These are phyloP conservation scores for Candida morakotiae DNA, from an alignment of 805 yeast species.

Conservation along the genomic window DNA sequence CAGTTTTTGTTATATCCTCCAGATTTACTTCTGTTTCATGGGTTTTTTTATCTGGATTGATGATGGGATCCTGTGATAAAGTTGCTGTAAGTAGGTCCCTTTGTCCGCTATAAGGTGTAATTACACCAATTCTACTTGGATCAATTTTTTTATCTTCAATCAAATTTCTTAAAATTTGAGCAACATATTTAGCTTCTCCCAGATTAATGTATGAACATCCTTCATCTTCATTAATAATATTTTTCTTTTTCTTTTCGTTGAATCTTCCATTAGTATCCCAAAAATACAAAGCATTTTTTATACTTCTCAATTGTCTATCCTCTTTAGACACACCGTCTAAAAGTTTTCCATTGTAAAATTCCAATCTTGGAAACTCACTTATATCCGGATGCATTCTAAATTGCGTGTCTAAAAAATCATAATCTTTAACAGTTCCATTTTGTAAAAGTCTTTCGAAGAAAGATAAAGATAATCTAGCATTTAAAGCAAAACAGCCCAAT, in stretches of 20 bases:
- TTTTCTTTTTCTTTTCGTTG: conserved; percentile 45
- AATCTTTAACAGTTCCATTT: conserved; percentile 55
- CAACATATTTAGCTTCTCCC: conserved; percentile 48
- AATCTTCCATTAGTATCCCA: conserved; percentile 54
- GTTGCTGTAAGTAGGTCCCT: conserved; percentile 54
- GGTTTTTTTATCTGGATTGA: conserved; percentile 51
- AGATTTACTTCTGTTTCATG: conserved; percentile 53
- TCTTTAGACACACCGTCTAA: conserved; percentile 55
- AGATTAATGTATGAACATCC: conserved; percentile 58
- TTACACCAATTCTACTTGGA: conserved; percentile 53
- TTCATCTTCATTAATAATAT: conserved; percentile 39
- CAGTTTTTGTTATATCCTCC: conserved; percentile 49
- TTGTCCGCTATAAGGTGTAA: conserved; percentile 77
- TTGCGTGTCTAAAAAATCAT: conserved; percentile 66
- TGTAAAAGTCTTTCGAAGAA: conserved; percentile 62
- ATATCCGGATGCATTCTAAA: conserved; percentile 66
- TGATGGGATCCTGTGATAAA: conserved; percentile 45
- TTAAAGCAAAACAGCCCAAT: conserved; percentile 65
- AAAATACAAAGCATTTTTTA: conserved; percentile 54
- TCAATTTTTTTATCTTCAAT: conserved; percentile 51
- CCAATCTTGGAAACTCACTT: conserved; percentile 52
- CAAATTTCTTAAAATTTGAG: conserved; percentile 44
- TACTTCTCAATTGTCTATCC: conserved; percentile 44
- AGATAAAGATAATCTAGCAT: conserved; percentile 62
- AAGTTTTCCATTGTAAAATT: conserved; percentile 46